Evolutionary conservation across 148 eudicot species (phyloP), one percentile per base, ranked within the genome.

Genomic region (Arbutus unedo): DNA sequence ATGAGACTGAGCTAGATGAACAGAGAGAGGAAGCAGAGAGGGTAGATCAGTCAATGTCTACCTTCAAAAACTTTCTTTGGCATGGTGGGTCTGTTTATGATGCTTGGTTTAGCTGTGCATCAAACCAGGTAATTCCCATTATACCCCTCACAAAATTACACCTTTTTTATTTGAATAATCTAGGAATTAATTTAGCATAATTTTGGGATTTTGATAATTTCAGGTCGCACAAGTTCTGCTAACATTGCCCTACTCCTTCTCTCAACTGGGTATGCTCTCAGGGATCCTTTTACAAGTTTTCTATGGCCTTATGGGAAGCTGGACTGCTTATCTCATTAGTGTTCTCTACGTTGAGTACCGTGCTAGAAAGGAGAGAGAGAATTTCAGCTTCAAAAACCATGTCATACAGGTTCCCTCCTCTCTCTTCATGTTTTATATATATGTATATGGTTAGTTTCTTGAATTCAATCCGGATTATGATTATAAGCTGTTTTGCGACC

Each of bases 181-280:
- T 41, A 1, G 19, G 8, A 10, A 7, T 21, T 21, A 56, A 45
- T 41, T 6, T 8, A 16, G 44, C 49, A 8, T 38, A 23, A 38
- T 55, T 38, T 2, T 0, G n/a, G 9, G 8, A 21, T 21, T 5
- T 38, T 77, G 23, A 50, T 70, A 4, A 50, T 77, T 53, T 18
- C 78, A 94, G 98, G 98, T 94, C 51, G 98, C 98, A n/a, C 98
- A 94, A 88, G 98, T 94, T 79, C 84, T 94, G 72, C 82, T 94
- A 73, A 94, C 98, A 11, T 82, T 94, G 21, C 98, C 98, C 49
- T 92, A 92, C 88, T 94, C 98, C 1, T 94, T 94, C 70, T 92
- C 98, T 1, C 98, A 94, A 84, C 84, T 94, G 54, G 98, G 98
- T 8, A 88, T 94, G 94, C 15, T 92, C 16, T 94, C 98, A 6